Evolutionary conservation across 2,329 filamentous ascomycete species (phyloP).

Genomic region (Scedosporium apiospermum): DNA sequence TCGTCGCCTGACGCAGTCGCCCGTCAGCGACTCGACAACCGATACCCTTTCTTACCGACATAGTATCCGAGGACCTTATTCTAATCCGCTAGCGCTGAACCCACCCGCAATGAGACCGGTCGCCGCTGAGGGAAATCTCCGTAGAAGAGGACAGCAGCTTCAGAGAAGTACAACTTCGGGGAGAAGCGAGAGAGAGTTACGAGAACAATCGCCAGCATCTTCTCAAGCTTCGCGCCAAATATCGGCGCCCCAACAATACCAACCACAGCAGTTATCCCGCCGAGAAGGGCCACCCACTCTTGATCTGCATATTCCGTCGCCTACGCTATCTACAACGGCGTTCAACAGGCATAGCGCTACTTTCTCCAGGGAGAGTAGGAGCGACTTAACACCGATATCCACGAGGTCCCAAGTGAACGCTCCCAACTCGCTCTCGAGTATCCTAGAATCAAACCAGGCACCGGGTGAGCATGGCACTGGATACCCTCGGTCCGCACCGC

Average conservation of each 20-base stretch:
- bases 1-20: not conserved
- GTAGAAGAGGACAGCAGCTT: not conserved
- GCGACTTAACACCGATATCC: not conserved
- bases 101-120: not conserved
- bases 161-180: not conserved
- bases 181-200: not conserved
- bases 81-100: slow-evolving; percentile 1
- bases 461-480: not conserved
- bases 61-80: slow-evolving; percentile 1
- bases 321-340: not conserved
- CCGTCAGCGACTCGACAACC: slow-evolving; percentile 4
- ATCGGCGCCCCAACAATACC: not conserved
- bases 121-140: not conserved
- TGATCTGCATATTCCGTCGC: slow-evolving; percentile 4
- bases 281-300: not conserved
- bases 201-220: not conserved
- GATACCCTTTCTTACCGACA: not conserved
- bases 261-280: not conserved
- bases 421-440: not conserved
- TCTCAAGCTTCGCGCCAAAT: not conserved
- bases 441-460: not conserved
- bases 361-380: not conserved
- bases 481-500: not conserved
- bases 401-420: not conserved
- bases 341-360: not conserved